Evolutionary conservation across 1,139 yeast genomes (phyloP).

Genomic region (Nakaseomyces nivariensis): DNA sequence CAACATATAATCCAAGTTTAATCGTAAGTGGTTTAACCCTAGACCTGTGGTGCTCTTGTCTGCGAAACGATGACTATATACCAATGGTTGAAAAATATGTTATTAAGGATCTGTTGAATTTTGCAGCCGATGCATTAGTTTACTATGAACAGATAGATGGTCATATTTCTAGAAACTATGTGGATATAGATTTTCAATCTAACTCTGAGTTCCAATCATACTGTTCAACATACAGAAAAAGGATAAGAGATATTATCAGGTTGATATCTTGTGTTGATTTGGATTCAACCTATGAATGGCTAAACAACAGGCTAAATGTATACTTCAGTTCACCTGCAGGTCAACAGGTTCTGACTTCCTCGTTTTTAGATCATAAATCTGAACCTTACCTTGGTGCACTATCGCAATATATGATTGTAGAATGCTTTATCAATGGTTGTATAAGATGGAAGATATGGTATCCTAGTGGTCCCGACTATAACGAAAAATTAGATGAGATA

Average conservation of each 20-base stretch:
- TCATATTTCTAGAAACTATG: constrained; percentile 50
- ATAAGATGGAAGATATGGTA: constrained; percentile 98
- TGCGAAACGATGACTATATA: constrained; percentile 65
- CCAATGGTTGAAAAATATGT: constrained; percentile 36
- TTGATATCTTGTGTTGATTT: constrained; percentile 81
- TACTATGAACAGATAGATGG: constrained; percentile 65
- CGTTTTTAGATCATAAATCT: constrained; percentile 43
- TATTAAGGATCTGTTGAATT: constrained; percentile 59
- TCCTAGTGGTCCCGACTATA: constrained; percentile 46
- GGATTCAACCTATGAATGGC: constrained; percentile 71
- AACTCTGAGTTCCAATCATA: constrained; percentile 72
- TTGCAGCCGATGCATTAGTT: constrained; percentile 69
- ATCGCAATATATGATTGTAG: constrained; percentile 78
- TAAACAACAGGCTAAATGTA: constrained; percentile 58
- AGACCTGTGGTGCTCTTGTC: constrained; percentile 89
- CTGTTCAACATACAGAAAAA: constrained; percentile 68
- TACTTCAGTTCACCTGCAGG: constrained; percentile 76
- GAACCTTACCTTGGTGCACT: constrained; percentile 71
- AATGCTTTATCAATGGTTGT: constrained; percentile 83
- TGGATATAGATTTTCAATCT: constrained; percentile 82
- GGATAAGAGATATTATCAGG: constrained; percentile 84
- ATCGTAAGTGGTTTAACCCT: constrained; percentile 85
- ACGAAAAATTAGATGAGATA: constrained; percentile 45
- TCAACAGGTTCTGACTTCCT: constrained; percentile 46
- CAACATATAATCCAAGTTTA: constrained; percentile 76